A percentile compares a stretch with the other conserved stretches of the same genome.
phyloP scores from a whole-genome alignment of 495 filamentous ascomycete genomes.

The Aspergillus wentii region DNA sequence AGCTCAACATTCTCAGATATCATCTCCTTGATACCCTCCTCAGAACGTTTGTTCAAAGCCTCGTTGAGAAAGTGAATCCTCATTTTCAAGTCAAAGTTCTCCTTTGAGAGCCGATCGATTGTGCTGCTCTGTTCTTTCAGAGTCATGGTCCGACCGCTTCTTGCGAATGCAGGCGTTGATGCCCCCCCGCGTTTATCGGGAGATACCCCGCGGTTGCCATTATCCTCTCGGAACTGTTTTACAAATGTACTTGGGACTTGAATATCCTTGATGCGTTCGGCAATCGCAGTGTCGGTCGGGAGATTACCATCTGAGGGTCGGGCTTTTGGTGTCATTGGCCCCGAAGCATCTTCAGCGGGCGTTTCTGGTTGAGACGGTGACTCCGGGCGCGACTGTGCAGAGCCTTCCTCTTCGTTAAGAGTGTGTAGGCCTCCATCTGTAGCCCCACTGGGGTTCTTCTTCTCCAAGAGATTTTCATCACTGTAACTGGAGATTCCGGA shows the following conservation, averaged over 20 bases:
- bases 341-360: conserved; percentile 22
- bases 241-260: conserved; percentile 86
- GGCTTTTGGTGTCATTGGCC: conserved; percentile 44
- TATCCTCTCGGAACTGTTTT: conserved; percentile 69
- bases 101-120: conserved; percentile 88
- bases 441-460: conserved; percentile 27
- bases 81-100: conserved; percentile 94
- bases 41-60: conserved; percentile 84
- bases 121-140: conserved; percentile 96
- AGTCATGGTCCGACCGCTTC: conserved; percentile 77
- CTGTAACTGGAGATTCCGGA: conserved; percentile 78
- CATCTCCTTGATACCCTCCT: conserved; percentile 96
- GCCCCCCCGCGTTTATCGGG: conserved; percentile 49
- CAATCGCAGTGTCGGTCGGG: conserved; percentile 84
- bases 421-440: conserved; percentile 53
- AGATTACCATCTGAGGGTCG: conserved; percentile 41
- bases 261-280: conserved; percentile 81
- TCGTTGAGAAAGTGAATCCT: conserved; percentile 96
- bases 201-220: conserved; percentile 46
- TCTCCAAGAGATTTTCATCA: conserved; percentile 49
- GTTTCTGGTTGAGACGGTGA: conserved; percentile 13
- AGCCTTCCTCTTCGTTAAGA: conserved; percentile 56
- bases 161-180: conserved; percentile 48
- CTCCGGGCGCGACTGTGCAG: conserved; percentile 38
- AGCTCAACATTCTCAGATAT: conserved; percentile 95